These are phyloP conservation scores for Elongisporangium senticosum DNA, from an alignment of 352 stramenopile genomes.

Conservation along the genomic window DNA sequence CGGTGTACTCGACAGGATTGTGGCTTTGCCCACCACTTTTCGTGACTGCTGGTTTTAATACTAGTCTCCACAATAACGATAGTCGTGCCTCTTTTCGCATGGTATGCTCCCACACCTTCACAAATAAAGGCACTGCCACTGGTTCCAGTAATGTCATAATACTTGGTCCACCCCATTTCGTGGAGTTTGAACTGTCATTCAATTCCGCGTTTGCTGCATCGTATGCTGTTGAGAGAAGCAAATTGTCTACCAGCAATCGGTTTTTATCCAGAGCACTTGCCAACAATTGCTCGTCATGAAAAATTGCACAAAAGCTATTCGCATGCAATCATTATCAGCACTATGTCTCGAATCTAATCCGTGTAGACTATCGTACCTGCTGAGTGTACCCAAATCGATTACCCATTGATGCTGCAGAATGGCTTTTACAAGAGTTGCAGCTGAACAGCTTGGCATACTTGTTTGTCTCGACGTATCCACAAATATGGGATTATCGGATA, in stretches of 20 bases:
- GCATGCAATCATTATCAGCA: not conserved
- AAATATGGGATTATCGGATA: conserved; percentile 19
- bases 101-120: conserved; percentile 13
- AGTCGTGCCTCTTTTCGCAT: conserved; percentile 8
- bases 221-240: conserved; percentile 3
- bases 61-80: conserved; percentile 18
- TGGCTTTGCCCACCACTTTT: not conserved
- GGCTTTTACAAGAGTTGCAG: conserved; percentile 2
- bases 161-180: conserved; percentile 9
- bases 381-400: conserved; percentile 11
- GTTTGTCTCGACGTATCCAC: not conserved
- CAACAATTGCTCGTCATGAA: conserved; percentile 4
- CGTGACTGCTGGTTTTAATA: not conserved
- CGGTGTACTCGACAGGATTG: not conserved
- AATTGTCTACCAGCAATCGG: conserved; percentile 2
- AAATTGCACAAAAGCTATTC: not conserved
- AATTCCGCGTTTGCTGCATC: conserved; percentile 8
- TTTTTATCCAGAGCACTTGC: conserved; percentile 13
- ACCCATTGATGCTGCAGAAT: conserved; percentile 6
- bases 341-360: not conserved
- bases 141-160: conserved; percentile 7
- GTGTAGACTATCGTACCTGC: conserved; percentile 8
- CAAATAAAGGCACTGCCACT: not conserved
- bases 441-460: not conserved
- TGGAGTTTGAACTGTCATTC: conserved; percentile 4